Evolutionary conservation across 2,329 filamentous ascomycete species (phyloP), one percentile per base, ranked within the genome.

Genomic region (Penicillium psychrosexuale): DNA sequence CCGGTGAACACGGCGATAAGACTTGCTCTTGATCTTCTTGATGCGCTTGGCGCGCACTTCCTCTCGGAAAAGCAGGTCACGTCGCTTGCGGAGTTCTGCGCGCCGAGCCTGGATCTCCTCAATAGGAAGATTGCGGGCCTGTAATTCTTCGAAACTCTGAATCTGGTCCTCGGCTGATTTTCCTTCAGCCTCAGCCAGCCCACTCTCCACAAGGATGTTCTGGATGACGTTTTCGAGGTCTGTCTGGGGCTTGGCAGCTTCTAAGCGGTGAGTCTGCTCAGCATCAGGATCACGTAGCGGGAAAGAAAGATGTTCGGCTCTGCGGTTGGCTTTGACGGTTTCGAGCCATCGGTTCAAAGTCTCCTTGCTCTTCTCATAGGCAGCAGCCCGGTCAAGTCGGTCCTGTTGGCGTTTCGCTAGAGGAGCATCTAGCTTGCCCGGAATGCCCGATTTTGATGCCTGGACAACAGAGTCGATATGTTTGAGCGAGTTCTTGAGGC

Each of bases 11-110:
- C 92, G 87, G 52, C 93, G 89, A 71, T 96, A 99, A 0, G 91
- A 84, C 73, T 97, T 99, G 71, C 90, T 95, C 81, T 99, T 99
- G 77, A 99, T 99, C 79, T 97, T 97, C 78, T 97, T 96, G 75
- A 99, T 91, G 24, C 94, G 87, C 75, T 92, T 95, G 8, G 91
- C 84, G 53, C 91, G 88, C 40, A 91, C 87, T 67, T 95, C 88
- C 74, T 97, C 93, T 11, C 92, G 84, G 65, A 95, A 96, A 61
- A 93, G 82, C 8, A 96, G 77, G 66, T 97, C 93, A 62, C 94
- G 83, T 60, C 90, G 86, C 71, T 86, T 86, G 12, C 94, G 86
- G 53, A 93, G 82, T 67, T 92, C 85, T 45, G 87, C 85, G 53
- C 87, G 82, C 24, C 90, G 81, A 45, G 87, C 87, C 69, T 87